These are phyloP conservation scores for Eucalyptus victrix DNA, from an alignment of 345 rosid genomes.

Conservation along the genomic window DNA sequence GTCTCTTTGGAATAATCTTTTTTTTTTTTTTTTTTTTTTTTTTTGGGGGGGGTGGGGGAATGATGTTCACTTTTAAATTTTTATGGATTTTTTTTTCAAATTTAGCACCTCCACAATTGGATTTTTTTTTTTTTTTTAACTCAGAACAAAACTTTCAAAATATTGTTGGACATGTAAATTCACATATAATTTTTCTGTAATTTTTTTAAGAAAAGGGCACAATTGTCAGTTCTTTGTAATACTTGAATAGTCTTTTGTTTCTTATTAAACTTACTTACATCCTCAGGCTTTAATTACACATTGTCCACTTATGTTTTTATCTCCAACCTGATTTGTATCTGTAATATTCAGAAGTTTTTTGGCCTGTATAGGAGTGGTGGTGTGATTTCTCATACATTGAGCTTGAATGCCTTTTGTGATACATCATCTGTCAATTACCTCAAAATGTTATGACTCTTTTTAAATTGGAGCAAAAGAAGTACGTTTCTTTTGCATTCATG, in stretches of 20 bases:
- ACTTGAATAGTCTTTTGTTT: background rate
- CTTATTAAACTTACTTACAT: background rate
- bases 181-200: background rate
- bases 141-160: background rate
- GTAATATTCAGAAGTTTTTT: background rate
- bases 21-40: too few species aligned
- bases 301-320: background rate
- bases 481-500: background rate
- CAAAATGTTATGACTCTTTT: background rate
- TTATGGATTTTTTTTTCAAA: background rate
- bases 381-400: background rate
- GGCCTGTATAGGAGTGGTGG: background rate
- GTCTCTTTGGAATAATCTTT: background rate
- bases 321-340: background rate
- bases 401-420: background rate
- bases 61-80: background rate
- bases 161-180: background rate
- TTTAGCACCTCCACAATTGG: background rate
- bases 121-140: background rate
- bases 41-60: too few species aligned
- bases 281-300: background rate
- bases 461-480: background rate
- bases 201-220: background rate
- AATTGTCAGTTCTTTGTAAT: background rate
- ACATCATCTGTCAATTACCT: background rate